These are phyloP conservation scores for Microascus cirrosus DNA, from an alignment of 2,329 filamentous ascomycete genomes.

Conservation along the genomic window DNA sequence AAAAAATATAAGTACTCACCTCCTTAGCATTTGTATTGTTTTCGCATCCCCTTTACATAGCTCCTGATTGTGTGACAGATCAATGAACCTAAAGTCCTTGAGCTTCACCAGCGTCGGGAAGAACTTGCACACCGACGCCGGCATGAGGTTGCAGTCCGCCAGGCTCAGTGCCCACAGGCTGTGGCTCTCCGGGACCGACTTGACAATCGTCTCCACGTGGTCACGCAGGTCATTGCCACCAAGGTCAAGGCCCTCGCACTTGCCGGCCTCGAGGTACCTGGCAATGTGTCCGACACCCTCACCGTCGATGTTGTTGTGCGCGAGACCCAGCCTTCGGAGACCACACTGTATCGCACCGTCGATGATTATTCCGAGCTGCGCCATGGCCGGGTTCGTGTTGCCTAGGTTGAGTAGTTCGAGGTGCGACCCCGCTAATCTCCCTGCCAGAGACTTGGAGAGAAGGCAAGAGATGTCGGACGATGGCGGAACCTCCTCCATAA, in stretches of 20 bases:
- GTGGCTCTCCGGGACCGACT: slow-evolving; percentile 37
- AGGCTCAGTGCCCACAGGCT: slow-evolving; percentile 74
- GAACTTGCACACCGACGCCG: slow-evolving; percentile 60
- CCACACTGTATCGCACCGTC: slow-evolving; percentile 73
- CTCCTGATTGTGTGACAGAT: slow-evolving; percentile 79
- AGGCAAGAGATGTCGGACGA: slow-evolving; percentile 38
- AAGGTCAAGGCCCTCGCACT: slow-evolving; percentile 80
- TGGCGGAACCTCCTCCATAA: slow-evolving; percentile 1
- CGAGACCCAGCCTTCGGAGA: slow-evolving; percentile 68
- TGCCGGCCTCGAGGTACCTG: slow-evolving; percentile 61
- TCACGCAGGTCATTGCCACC: slow-evolving; percentile 67
- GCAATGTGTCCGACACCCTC: slow-evolving; percentile 67
- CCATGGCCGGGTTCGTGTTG: slow-evolving; percentile 61
- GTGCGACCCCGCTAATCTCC: slow-evolving; percentile 62
- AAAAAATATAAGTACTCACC: slow-evolving; percentile 33
- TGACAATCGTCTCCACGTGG: slow-evolving; percentile 40
- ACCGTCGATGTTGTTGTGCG: slow-evolving; percentile 66
- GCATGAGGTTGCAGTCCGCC: slow-evolving; percentile 71
- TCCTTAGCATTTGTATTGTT: slow-evolving; percentile 62
- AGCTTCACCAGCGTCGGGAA: slow-evolving; percentile 63
- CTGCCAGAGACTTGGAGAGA: slow-evolving; percentile 63
- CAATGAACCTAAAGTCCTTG: slow-evolving; percentile 72
- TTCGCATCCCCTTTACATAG: slow-evolving; percentile 67
- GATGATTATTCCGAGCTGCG: slow-evolving; percentile 65
- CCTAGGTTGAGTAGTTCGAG: slow-evolving; percentile 78